These are phyloP conservation scores for Gaeumannomyces tritici DNA, from an alignment of 2,329 filamentous ascomycete genomes.

Conservation along the genomic window DNA sequence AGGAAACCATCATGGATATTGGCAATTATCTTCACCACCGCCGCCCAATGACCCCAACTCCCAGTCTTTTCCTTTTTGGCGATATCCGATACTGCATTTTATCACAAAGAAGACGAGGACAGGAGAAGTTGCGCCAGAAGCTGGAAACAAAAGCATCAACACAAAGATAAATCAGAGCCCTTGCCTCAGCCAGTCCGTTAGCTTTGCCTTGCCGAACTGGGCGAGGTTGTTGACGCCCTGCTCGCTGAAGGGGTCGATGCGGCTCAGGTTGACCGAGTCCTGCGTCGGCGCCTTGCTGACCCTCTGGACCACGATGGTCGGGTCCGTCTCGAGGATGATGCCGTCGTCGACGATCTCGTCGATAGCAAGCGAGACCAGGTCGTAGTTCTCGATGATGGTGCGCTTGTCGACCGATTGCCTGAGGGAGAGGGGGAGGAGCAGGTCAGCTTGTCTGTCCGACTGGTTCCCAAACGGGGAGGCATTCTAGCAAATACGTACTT, in stretches of 20 bases:
- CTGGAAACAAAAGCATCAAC: conserved; percentile 2
- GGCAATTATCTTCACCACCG: background rate
- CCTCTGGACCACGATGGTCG: conserved; percentile 82
- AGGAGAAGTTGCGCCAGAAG: background rate
- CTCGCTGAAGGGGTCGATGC: conserved; percentile 82
- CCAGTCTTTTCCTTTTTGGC: conserved; percentile 8
- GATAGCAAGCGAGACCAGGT: conserved; percentile 84
- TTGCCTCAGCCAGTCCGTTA: conserved; percentile 85
- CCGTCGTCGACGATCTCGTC: conserved; percentile 95
- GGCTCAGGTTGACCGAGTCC: conserved; percentile 76
- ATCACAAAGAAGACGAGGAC: background rate
- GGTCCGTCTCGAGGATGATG: conserved; percentile 94
- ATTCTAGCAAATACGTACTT: conserved; percentile 54
- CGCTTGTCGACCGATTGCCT: conserved; percentile 96
- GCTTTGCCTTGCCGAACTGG: conserved; percentile 84
- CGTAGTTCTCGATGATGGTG: conserved; percentile 97
- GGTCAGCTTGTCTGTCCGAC: background rate
- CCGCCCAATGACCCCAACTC: conserved; percentile 13
- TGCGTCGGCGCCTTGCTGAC: conserved; percentile 88
- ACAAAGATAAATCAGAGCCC: conserved; percentile 45
- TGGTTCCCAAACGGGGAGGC: background rate
- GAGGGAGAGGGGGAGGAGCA: background rate
- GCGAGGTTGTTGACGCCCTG: conserved; percentile 91
- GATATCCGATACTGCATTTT: background rate
- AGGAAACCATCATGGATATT: background rate